Evolutionary conservation across 2,329 filamentous ascomycete genomes (phyloP).

Genomic region (Fusarium fujikuroi): DNA sequence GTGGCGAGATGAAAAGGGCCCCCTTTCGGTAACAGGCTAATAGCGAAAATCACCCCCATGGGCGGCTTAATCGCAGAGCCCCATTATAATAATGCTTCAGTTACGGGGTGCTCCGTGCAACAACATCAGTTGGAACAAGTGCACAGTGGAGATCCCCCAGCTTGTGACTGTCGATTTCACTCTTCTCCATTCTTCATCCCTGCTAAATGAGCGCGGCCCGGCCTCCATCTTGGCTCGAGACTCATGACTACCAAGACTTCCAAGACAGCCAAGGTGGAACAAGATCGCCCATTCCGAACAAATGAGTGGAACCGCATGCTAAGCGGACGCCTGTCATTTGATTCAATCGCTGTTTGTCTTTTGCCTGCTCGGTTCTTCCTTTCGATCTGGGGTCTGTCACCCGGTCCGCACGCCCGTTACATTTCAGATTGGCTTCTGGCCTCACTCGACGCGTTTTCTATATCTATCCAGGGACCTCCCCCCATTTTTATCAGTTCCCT

Average conservation of each 20-base stretch:
- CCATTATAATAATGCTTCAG: conserved; percentile 10
- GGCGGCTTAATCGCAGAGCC: conserved; percentile 2
- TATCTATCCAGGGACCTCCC: conserved; percentile 14
- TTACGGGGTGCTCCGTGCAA: conserved; percentile 12
- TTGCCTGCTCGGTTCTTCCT: conserved; percentile 19
- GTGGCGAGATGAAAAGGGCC: conserved; percentile 11
- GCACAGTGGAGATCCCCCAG: conserved; percentile 2
- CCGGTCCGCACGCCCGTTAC: conserved; percentile 23
- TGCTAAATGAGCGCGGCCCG: conserved; percentile 1
- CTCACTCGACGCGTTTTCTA: conserved; percentile 10
- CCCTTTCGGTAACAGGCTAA: conserved; percentile 19
- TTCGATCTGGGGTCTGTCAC: conserved; percentile 21
- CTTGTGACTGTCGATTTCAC: conserved; percentile 11
- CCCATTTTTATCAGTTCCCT: neutral
- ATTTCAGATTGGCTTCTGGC: neutral
- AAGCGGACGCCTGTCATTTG: conserved; percentile 8
- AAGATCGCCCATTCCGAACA: conserved; percentile 26
- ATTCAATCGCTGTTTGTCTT: neutral
- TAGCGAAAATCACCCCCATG: conserved; percentile 10
- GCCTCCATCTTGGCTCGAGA: conserved; percentile 18
- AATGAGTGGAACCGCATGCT: conserved; percentile 1
- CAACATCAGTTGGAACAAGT: neutral
- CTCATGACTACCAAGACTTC: conserved; percentile 25
- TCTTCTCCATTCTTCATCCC: neutral
- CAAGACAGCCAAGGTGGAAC: conserved; percentile 31